These are phyloP conservation scores for Blastomyces parvus DNA, from an alignment of 2,329 filamentous ascomycete genomes.

Conservation along the genomic window DNA sequence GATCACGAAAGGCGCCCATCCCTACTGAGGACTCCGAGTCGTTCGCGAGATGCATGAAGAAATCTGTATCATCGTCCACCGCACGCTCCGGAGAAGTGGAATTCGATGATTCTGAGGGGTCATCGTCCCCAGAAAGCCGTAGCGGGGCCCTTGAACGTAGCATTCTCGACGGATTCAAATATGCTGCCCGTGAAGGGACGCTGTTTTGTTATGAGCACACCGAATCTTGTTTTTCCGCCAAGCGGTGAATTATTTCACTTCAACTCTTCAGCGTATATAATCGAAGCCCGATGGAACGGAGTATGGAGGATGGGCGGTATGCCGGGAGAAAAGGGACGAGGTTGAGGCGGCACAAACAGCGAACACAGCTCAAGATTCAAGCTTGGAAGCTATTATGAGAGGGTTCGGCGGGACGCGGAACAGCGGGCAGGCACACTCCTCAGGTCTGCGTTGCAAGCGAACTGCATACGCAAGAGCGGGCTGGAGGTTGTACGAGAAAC, in stretches of 20 bases:
- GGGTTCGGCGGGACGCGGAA: not conserved
- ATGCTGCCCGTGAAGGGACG: not conserved
- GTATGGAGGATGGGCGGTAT: not conserved
- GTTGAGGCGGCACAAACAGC: not conserved
- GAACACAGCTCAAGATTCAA: not conserved
- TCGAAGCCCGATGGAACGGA: not conserved
- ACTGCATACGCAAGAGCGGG: constrained; percentile 4
- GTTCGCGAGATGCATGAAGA: constrained; percentile 71
- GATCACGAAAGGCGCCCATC: constrained; percentile 65
- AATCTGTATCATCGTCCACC: constrained; percentile 84
- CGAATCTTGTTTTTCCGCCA: not conserved
- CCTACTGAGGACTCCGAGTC: constrained; percentile 90
- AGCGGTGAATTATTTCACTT: not conserved
- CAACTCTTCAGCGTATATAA: not conserved
- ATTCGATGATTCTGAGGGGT: constrained; percentile 34
- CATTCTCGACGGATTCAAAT: constrained; percentile 19
- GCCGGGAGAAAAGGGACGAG: not conserved
- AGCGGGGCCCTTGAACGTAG: constrained; percentile 29
- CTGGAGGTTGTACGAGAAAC: constrained; percentile 4
- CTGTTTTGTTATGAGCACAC: not conserved
- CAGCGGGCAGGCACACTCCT: constrained; percentile 6
- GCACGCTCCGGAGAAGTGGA: constrained; percentile 31
- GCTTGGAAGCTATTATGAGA: not conserved
- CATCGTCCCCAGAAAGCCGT: constrained; percentile 34
- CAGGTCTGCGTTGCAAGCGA: not conserved